A percentile compares a stretch with the other conserved stretches of the same genome.
Evolutionary conservation across 2,329 filamentous ascomycete genomes (phyloP).

Genomic region (Coniochaeta sp.): DNA sequence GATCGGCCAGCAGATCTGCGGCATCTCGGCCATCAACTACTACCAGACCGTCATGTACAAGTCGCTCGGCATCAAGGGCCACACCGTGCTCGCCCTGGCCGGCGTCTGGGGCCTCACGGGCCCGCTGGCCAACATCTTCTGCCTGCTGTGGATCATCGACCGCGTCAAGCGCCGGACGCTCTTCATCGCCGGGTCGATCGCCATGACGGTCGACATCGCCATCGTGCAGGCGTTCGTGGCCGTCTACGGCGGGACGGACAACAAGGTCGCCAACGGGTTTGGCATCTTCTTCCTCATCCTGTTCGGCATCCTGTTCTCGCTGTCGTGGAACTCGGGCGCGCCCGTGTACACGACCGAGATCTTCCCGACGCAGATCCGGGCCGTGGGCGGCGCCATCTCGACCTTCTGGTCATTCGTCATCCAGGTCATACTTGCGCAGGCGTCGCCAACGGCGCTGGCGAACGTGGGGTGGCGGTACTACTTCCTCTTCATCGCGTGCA

Average conservation of each 20-base stretch:
- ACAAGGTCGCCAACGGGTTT: constrained; percentile 9
- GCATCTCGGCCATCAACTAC: constrained; percentile 3
- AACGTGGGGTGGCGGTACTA: constrained; percentile 36
- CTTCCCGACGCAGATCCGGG: constrained; percentile 6
- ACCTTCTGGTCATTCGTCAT: background rate
- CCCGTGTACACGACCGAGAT: constrained; percentile 7
- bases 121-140: background rate
- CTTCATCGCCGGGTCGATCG: constrained; percentile 2
- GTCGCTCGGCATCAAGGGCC: background rate
- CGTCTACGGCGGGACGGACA: background rate
- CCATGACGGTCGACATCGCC: constrained; percentile 1
- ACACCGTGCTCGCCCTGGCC: background rate
- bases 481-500: constrained; percentile 33
- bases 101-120: constrained; percentile 1
- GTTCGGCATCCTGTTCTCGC: constrained; percentile 11
- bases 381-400: constrained; percentile 3
- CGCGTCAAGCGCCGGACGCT: background rate
- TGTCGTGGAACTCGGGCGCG: background rate
- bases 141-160: background rate
- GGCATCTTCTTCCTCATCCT: constrained; percentile 19
- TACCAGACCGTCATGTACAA: constrained; percentile 4
- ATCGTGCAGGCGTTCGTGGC: background rate
- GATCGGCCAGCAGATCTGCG: background rate
- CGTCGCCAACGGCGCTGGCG: constrained; percentile 58
- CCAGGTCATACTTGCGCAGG: constrained; percentile 58